Percentiles rank a stretch among this genome's conserved stretches.
Evolutionary conservation across 1,284 basidiomycete genomes (phyloP).

Genomic region (Meira miltonrushii): DNA sequence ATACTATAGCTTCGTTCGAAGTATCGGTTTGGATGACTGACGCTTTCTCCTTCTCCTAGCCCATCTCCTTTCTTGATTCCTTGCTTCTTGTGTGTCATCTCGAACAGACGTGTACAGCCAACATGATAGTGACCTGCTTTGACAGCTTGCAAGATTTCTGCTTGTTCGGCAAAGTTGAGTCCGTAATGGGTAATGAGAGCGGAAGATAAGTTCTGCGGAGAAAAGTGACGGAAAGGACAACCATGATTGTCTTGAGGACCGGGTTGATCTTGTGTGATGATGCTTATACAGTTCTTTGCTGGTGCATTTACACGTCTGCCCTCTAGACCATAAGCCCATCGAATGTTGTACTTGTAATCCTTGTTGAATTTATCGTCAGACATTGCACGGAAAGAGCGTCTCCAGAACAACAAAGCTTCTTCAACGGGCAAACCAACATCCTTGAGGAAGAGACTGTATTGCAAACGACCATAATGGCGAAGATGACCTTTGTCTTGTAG

Average conservation of each 20-base stretch:
- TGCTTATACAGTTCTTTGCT: conserved; percentile 87
- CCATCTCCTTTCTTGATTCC: conserved; percentile 86
- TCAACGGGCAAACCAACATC: conserved; percentile 82
- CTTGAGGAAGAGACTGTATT: conserved; percentile 92
- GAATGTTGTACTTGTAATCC: conserved; percentile 94
- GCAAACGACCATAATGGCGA: conserved; percentile 84
- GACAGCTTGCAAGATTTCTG: conserved; percentile 79
- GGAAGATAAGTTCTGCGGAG: conserved; percentile 73
- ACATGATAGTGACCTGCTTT: conserved; percentile 85
- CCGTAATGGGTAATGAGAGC: conserved; percentile 72
- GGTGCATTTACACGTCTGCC: conserved; percentile 90
- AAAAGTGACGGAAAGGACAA: conserved; percentile 91
- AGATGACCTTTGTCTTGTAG: conserved; percentile 76
- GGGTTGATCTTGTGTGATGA: conserved; percentile 73
- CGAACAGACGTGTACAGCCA: conserved; percentile 93
- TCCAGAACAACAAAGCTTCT: conserved; percentile 91
- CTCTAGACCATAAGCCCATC: conserved; percentile 90
- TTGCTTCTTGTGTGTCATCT: conserved; percentile 71
- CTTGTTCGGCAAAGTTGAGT: conserved; percentile 66
- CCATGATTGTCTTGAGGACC: conserved; percentile 74
- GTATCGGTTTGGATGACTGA: conserved; percentile 84
- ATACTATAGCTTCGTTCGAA: conserved; percentile 58
- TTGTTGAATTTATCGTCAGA: conserved; percentile 97
- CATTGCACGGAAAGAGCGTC: conserved; percentile 68
- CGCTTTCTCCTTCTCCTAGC: conserved; percentile 76